Percentiles rank a stretch among this genome's conserved stretches.
These are phyloP conservation scores for Colletotrichum godetiae DNA, from an alignment of 2,329 filamentous ascomycete species.

Conservation along the genomic window DNA sequence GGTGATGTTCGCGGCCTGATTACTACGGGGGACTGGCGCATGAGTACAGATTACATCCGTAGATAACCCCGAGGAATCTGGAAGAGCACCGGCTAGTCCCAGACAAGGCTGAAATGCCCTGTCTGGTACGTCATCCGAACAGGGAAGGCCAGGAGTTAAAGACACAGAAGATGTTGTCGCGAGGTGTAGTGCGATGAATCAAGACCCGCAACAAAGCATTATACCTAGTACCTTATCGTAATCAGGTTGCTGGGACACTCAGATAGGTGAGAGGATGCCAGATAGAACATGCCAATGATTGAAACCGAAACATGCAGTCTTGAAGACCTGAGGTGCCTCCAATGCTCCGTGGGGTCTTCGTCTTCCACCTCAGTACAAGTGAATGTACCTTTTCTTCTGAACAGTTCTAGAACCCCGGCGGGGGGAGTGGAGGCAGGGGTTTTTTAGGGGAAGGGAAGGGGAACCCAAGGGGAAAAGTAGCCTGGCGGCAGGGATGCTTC, in stretches of 20 bases:
- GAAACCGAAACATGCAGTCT: not conserved
- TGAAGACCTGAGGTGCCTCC: not conserved
- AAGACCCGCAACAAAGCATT: no score
- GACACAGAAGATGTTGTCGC: not conserved
- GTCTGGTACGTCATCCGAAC: constrained; percentile 24
- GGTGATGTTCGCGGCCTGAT: not conserved
- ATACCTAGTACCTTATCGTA: not conserved
- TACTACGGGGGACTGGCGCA: not conserved
- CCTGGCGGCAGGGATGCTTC: constrained; percentile 23
- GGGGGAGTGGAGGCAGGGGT: constrained; percentile 17
- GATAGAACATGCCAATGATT: not conserved
- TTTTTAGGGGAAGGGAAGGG: constrained; percentile 5
- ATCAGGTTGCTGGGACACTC: not conserved
- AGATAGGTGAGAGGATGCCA: not conserved
- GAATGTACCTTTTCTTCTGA: constrained; percentile 35
- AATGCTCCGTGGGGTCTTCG: not conserved
- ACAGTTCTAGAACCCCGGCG: constrained; percentile 34
- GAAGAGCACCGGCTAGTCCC: not conserved
- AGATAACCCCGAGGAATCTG: not conserved
- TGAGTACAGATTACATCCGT: constrained; percentile 11
- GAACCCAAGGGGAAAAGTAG: constrained; percentile 3
- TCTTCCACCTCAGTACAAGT: not conserved
- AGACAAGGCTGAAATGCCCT: constrained; percentile 17
- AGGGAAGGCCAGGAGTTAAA: not conserved
- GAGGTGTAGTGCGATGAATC: not conserved